These are phyloP conservation scores for Neurospora sp. DNA, from an alignment of 495 filamentous ascomycete genomes.

Conservation along the genomic window DNA sequence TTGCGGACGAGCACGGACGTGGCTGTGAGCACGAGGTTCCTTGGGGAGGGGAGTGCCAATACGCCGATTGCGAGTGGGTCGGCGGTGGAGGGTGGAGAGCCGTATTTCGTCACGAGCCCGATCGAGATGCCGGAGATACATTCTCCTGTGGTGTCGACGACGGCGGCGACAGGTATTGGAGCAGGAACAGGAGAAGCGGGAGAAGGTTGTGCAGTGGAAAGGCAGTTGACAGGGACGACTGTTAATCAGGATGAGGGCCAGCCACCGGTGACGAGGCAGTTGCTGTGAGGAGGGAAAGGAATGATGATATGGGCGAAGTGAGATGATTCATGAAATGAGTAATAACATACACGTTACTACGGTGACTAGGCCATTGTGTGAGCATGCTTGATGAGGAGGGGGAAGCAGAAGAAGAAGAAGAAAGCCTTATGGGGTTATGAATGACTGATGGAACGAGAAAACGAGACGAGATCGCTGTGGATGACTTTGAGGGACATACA, in stretches of 20 bases:
- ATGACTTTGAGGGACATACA: background rate
- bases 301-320: background rate
- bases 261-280: background rate
- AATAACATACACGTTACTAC: background rate
- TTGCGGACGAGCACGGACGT: background rate
- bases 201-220: background rate
- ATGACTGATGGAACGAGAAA: background rate
- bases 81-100: background rate
- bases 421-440: background rate
- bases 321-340: background rate
- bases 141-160: background rate
- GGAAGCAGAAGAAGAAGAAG: background rate
- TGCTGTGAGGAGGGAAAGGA: background rate
- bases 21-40: background rate
- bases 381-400: background rate
- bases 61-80: background rate
- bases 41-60: background rate
- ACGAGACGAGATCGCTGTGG: background rate
- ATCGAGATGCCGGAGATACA: background rate
- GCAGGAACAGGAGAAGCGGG: background rate
- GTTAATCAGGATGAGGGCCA: background rate
- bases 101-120: background rate
- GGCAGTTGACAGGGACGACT: background rate
- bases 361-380: background rate
- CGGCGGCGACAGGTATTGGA: background rate